Base-by-base conservation (phyloP, 805 yeast species). In the Saturnispora besseyi region DNA sequence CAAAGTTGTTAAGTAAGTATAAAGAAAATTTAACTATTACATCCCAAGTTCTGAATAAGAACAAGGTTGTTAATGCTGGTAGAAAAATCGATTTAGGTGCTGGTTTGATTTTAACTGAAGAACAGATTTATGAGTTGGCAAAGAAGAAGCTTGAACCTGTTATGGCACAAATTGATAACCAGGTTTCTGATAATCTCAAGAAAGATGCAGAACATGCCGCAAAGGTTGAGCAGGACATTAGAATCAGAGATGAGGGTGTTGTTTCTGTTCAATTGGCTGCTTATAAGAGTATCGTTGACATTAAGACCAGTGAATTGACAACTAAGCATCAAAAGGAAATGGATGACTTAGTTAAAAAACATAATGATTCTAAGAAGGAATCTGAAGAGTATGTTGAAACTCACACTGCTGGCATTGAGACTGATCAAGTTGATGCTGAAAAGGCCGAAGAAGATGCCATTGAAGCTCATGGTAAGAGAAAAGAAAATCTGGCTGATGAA, bases 101-200 rank as follows among this genome's bases (percentile, higher is more conserved):
- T 42, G 82, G 82, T 18, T 68, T 77, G 60, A 67, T 60, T 44
- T 67, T 78, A 68, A 73, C 82, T 43, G 79, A 78, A 56, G 73
- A 72, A 49, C 79, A 77, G 61, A 71, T 78, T 53, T 67, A 76
- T 56, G 82, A 70, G 46, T 73, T 78, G 58, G 82, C 82, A 22
- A 74, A 75, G 37, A 68, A 67, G 54, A 70, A 82, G 55, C 79
- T 78, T 36, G 75, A 77, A 32, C 83, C 83, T 5, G 73, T 77
- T 36, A 65, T 78, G 58, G 69, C 72, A 42, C 68, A 63, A 54
- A 77, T 78, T 59, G 75, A 77, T 58, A 74, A 71, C 29, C 73
- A 74, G 52, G 82, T 77, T 44, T 64, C 65, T 24, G 55, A 62
- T 41, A 72, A 70, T 53, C 68, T 53, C 26, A 56, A 57, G 41